phyloP scores from a whole-genome alignment of 2,329 filamentous ascomycete species.

The Clonostachys solani region DNA sequence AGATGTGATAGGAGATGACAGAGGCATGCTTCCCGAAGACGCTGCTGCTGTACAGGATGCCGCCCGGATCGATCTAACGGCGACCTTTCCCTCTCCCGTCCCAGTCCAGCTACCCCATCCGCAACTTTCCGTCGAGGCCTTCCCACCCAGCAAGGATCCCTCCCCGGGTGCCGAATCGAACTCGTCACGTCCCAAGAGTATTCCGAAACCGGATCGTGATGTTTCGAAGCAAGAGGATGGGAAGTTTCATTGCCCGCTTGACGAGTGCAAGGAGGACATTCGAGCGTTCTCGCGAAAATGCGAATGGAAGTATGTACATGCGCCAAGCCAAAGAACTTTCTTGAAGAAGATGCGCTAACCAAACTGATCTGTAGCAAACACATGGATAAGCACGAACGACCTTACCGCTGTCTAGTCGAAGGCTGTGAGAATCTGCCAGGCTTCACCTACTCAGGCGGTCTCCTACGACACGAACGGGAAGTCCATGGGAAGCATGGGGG shows the following conservation, averaged over 20 bases:
- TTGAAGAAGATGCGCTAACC: conserved; percentile 12
- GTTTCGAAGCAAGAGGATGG: conserved; percentile 62
- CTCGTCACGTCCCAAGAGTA: conserved; percentile 41
- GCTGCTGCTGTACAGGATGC: conserved; percentile 30
- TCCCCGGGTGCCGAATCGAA: conserved; percentile 24
- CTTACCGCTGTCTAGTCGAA: conserved; percentile 79
- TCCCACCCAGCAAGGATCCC: conserved; percentile 23
- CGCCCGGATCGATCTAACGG: conserved; percentile 27
- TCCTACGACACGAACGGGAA: conserved; percentile 86
- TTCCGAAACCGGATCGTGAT: conserved; percentile 55
- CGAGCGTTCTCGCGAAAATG: conserved; percentile 76
- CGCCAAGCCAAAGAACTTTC: not conserved
- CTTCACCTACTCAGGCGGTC: conserved; percentile 91
- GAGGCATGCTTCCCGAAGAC: conserved; percentile 20
- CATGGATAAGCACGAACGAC: conserved; percentile 96
- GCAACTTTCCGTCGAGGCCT: conserved; percentile 17
- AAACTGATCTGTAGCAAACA: conserved; percentile 67
- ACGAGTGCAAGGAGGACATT: conserved; percentile 62
- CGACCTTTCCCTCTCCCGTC: conserved; percentile 26
- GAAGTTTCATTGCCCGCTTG: conserved; percentile 71
- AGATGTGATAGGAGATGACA: conserved; percentile 25
- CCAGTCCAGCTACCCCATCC: conserved; percentile 20
- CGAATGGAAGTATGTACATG: conserved; percentile 82
- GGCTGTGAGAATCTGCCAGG: conserved; percentile 89
- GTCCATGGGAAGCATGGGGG: conserved; percentile 89